Percentiles rank a stretch among this genome's conserved stretches.
Evolutionary conservation across 441 rosid genomes (phyloP).

Genomic region (Gossypium davidsonii): DNA sequence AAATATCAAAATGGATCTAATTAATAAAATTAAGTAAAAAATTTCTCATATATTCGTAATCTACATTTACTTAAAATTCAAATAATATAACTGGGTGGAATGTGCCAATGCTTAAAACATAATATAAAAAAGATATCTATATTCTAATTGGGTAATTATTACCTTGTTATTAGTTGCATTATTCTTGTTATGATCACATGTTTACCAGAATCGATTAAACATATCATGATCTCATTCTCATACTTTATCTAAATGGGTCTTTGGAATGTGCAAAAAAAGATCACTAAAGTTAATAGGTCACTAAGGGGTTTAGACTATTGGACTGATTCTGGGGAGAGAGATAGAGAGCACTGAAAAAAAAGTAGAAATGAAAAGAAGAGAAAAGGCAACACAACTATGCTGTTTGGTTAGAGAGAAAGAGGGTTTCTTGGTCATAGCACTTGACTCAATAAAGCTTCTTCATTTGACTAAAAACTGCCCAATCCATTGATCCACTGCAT

Average conservation of each 20-base stretch:
- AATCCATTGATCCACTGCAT: not conserved
- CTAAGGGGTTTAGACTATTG: not conserved
- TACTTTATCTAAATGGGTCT: not conserved
- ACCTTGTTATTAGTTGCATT: not conserved
- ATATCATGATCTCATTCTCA: not conserved
- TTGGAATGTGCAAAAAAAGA: not conserved
- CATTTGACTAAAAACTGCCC: constrained; percentile 8
- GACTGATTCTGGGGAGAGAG: not conserved
- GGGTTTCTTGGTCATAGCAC: constrained; percentile 8
- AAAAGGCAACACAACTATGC: not conserved
- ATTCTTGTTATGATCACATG: not conserved
- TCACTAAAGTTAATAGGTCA: not conserved
- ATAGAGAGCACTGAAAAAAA: not conserved
- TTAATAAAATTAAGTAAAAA: no score
- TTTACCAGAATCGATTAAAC: not conserved
- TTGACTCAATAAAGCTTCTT: constrained; percentile 18
- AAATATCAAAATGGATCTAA: not conserved
- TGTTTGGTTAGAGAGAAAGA: constrained; percentile 2
- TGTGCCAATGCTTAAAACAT: no score
- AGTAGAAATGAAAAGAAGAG: not conserved
- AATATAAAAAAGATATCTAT: not conserved
- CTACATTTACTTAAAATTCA: no score
- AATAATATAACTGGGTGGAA: no score
- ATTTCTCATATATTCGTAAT: no score
- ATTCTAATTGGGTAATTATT: not conserved